Conservation (phyloP, 495 filamentous ascomycete species). For the Neurospora sp. region DNA sequence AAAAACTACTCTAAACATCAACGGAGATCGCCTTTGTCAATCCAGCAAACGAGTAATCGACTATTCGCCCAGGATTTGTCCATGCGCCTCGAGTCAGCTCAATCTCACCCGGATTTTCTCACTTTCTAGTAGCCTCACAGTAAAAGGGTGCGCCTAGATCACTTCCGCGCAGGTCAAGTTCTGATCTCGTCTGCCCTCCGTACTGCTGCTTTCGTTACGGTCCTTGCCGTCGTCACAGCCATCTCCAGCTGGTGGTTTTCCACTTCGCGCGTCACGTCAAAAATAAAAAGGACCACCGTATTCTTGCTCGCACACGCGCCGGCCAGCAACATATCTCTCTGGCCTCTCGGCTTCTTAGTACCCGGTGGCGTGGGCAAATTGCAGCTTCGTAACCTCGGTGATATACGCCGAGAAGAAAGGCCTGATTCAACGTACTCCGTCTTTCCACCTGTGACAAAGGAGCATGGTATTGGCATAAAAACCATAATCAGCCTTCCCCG, state of each 20-base stretch:
- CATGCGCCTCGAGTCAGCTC: neutral
- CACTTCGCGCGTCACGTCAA: neutral
- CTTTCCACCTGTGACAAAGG: slow-evolving; percentile 14
- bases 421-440: slow-evolving; percentile 7
- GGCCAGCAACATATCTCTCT: neutral
- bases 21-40: neutral
- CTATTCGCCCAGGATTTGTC: neutral
- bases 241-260: neutral
- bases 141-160: neutral
- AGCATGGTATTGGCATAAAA: slow-evolving; percentile 22
- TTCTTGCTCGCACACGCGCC: neutral
- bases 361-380: slow-evolving; percentile 3
- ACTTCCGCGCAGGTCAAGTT: neutral
- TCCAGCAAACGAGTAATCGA: neutral
- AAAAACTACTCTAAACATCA: neutral
- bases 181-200: neutral
- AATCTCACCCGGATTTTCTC: neutral
- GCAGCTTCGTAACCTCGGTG: slow-evolving; percentile 17
- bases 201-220: neutral
- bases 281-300: neutral
- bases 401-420: slow-evolving; percentile 4
- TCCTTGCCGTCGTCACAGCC: neutral
- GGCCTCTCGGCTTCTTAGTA: neutral
- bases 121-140: neutral
- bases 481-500: slow-evolving; percentile 2